Conservation (phyloP, 257 asterid genomes). For the Verbascum thapsus region DNA sequence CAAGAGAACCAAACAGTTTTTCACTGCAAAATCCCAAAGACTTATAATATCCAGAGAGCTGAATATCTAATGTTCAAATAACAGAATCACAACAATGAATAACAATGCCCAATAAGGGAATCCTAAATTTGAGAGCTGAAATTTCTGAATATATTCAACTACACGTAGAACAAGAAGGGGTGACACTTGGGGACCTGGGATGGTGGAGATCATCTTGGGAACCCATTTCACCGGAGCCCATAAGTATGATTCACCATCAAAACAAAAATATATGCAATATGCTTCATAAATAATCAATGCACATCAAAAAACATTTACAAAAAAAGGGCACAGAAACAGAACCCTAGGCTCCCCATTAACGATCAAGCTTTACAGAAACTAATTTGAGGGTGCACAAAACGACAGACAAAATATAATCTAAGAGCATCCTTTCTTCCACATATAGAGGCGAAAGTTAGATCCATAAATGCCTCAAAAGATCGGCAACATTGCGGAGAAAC, state of each 20-base stretch:
- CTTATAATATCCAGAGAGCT: conserved; percentile 25
- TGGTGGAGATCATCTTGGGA: too few species aligned
- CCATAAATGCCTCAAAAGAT: conserved; percentile 29
- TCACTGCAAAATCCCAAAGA: conserved; percentile 36
- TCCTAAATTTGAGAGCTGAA: conserved; percentile 12
- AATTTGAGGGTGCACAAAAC: background rate
- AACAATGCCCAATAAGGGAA: background rate
- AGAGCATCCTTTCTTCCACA: background rate
- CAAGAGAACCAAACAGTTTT: conserved; percentile 44
- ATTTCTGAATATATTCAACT: background rate
- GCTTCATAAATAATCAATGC: background rate
- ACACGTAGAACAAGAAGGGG: too few species aligned
- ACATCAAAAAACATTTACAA: background rate
- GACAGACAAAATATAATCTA: background rate
- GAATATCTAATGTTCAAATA: background rate
- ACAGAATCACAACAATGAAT: background rate
- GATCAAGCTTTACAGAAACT: conserved; percentile 12
- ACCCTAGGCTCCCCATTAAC: conserved; percentile 21
- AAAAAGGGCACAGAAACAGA: background rate
- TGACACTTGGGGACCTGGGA: too few species aligned
- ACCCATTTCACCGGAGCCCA: too few species aligned
- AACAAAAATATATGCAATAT: background rate
- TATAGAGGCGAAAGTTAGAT: background rate
- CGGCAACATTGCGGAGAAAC: conserved; percentile 22
- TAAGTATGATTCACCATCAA: too few species aligned